phyloP scores from a whole-genome alignment of 169 alveolate species.

The Plasmodium gallinaceum region DNA sequence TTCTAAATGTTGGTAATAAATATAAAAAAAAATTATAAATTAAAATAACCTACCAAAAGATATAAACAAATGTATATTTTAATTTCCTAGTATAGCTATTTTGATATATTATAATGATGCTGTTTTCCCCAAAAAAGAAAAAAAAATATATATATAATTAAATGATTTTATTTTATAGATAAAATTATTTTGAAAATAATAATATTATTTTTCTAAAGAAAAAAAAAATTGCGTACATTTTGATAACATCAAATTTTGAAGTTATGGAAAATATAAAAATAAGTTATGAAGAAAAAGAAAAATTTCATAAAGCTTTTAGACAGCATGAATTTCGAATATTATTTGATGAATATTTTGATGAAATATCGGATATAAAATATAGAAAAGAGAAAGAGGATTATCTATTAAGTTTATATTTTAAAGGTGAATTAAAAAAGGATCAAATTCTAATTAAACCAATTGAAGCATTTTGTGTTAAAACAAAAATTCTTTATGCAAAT shows the following conservation, averaged over 20 bases:
- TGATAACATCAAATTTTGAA: neutral
- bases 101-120: no score
- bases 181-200: neutral
- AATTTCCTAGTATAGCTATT: no score
- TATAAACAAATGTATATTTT: no score
- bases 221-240: neutral
- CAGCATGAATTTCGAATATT: conserved; percentile 69
- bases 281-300: conserved; percentile 68
- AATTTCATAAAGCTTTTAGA: conserved; percentile 67
- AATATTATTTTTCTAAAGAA: conserved; percentile 8
- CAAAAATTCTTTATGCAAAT: conserved; percentile 52
- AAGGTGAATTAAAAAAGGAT: conserved; percentile 60
- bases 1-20: neutral
- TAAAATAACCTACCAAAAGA: no score
- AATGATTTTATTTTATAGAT: neutral
- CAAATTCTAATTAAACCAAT: conserved; percentile 59
- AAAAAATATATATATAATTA: neutral
- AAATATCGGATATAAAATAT: conserved; percentile 52
- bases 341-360: conserved; percentile 74
- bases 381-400: conserved; percentile 72
- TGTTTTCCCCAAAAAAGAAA: no score
- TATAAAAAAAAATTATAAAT: neutral
- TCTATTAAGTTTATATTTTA: conserved; percentile 52
- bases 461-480: conserved; percentile 67
- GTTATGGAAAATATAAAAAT: conserved; percentile 52